Percentiles rank a stretch among this genome's conserved stretches.
These are phyloP conservation scores for Aethionema arabicum DNA, from an alignment of 345 rosid species.

Conservation along the genomic window DNA sequence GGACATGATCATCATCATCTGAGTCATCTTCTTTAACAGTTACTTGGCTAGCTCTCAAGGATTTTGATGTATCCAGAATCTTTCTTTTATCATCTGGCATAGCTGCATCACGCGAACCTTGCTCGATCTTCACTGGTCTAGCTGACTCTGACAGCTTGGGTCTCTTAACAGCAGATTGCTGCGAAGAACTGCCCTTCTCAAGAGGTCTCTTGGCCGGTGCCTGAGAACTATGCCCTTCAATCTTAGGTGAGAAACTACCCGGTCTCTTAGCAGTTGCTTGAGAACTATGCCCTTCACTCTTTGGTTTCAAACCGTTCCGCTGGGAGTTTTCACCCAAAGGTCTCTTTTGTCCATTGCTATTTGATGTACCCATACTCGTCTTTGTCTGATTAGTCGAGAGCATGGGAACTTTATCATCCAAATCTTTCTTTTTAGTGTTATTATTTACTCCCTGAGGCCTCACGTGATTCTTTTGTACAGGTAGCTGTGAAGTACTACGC, in stretches of 20 bases:
- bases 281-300: too few species aligned
- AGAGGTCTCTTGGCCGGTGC: slow-evolving; percentile 67
- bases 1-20: slow-evolving; percentile 72
- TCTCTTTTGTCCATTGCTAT: slow-evolving; percentile 52
- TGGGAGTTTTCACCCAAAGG: slow-evolving; percentile 42
- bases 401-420: slow-evolving; percentile 80
- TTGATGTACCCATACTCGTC: slow-evolving; percentile 47
- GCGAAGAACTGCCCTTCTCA: slow-evolving; percentile 50
- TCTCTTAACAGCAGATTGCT: slow-evolving; percentile 58
- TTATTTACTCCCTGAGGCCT: slow-evolving; percentile 25
- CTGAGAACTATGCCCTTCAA: slow-evolving; percentile 42
- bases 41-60: slow-evolving; percentile 24
- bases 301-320: too few species aligned
- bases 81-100: slow-evolving; percentile 25
- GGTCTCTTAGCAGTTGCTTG: slow-evolving; percentile 29
- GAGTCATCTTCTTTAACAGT: slow-evolving; percentile 39
- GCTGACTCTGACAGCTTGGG: slow-evolving; percentile 55
- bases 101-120: slow-evolving; percentile 51
- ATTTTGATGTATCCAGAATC: slow-evolving; percentile 24
- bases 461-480: slow-evolving; percentile 19
- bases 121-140: slow-evolving; percentile 46
- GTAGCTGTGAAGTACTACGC: slow-evolving; percentile 21
- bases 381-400: slow-evolving; percentile 47
- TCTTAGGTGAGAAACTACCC: slow-evolving; percentile 60
- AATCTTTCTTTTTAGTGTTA: slow-evolving; percentile 45